A percentile compares a stretch with the other conserved stretches of the same genome.
phyloP scores from a whole-genome alignment of 2,329 filamentous ascomycete species.

The Apiospora malaysiana region DNA sequence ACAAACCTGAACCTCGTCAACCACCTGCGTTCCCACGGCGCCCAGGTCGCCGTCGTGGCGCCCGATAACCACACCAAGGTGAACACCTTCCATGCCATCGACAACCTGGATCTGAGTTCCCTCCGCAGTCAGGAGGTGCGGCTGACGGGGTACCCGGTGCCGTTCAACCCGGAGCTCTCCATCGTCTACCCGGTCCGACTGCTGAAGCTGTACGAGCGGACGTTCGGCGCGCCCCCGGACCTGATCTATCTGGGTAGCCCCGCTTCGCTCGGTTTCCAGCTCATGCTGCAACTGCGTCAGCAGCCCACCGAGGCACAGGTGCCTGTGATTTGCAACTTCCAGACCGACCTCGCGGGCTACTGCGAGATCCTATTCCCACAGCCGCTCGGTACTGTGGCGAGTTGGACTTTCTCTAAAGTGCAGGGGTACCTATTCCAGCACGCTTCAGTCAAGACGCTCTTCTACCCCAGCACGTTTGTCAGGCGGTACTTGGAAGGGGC shows the following conservation, averaged over 20 bases:
- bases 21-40: constrained; percentile 68
- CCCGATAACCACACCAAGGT: constrained; percentile 62
- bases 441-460: constrained; percentile 66
- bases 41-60: constrained; percentile 69
- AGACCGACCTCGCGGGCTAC: constrained; percentile 74
- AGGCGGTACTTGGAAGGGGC: constrained; percentile 61
- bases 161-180: constrained; percentile 74
- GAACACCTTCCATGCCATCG: constrained; percentile 58
- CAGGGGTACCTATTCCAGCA: constrained; percentile 72
- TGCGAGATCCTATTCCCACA: constrained; percentile 71
- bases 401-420: constrained; percentile 65
- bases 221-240: constrained; percentile 65
- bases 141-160: constrained; percentile 68
- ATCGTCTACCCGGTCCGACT: constrained; percentile 73
- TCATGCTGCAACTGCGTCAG: constrained; percentile 71
- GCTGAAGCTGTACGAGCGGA: constrained; percentile 63
- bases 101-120: constrained; percentile 40
- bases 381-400: constrained; percentile 65
- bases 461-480: constrained; percentile 71
- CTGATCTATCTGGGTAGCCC: constrained; percentile 74
- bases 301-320: constrained; percentile 59
- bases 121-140: constrained; percentile 58
- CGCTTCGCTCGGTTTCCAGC: constrained; percentile 72
- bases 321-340: constrained; percentile 71
- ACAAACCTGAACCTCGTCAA: constrained; percentile 73